Evolutionary conservation across 257 asterid species (phyloP).

Genomic region (Nicotiana otophora): DNA sequence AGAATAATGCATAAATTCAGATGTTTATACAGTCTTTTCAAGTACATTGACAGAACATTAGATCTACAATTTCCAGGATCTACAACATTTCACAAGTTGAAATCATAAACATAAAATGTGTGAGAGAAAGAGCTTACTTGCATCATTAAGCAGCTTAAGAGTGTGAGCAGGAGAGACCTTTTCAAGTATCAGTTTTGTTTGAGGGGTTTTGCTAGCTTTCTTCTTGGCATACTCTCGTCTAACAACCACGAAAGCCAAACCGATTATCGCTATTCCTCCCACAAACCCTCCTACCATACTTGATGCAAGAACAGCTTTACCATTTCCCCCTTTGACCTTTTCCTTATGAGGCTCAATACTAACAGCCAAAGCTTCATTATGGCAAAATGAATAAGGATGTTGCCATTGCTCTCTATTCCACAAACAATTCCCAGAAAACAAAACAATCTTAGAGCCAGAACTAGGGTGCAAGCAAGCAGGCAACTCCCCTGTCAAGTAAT

Average conservation of each 20-base stretch:
- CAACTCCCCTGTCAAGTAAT: conserved; percentile 65
- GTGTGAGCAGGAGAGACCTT: conserved; percentile 58
- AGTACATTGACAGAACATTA: background rate
- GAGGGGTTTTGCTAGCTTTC: conserved; percentile 30
- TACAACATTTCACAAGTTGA: background rate
- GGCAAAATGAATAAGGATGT: conserved; percentile 54
- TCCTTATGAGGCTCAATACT: conserved; percentile 39
- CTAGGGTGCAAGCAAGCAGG: conserved; percentile 50
- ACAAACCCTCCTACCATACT: conserved; percentile 58
- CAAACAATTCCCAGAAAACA: conserved; percentile 63
- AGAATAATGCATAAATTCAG: background rate
- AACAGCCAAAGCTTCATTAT: conserved; percentile 78
- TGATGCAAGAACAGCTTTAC: conserved; percentile 51
- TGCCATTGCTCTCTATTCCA: conserved; percentile 32
- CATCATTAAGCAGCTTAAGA: conserved; percentile 79
- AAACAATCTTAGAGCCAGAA: conserved; percentile 17
- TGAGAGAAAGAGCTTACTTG: conserved; percentile 41
- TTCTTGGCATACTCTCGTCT: conserved; percentile 34
- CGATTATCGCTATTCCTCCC: conserved; percentile 42
- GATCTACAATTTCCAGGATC: background rate
- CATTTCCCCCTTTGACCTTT: conserved; percentile 21
- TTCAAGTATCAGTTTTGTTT: conserved; percentile 42
- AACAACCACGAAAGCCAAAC: conserved; percentile 43
- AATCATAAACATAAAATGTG: background rate
- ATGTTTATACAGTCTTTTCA: background rate